Conservation (phyloP, 257 asterid genomes). For the Jacaranda copaia region DNA sequence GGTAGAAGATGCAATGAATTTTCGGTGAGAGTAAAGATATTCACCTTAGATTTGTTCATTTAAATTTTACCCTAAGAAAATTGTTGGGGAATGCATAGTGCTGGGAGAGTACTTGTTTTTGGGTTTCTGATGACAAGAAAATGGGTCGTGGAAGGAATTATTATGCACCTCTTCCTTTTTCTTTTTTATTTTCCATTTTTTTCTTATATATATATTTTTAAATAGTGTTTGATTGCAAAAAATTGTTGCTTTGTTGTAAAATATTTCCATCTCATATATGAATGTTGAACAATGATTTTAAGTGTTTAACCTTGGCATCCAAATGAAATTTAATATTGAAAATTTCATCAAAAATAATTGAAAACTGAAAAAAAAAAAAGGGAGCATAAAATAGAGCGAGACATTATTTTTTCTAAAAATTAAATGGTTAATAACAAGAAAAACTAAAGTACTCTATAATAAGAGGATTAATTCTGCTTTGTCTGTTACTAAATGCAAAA, state of each 20-base stretch:
- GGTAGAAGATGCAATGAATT: not conserved
- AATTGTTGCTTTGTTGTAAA: not conserved
- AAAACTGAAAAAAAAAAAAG: not conserved
- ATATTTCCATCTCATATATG: not conserved
- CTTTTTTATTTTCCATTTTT: too few species aligned
- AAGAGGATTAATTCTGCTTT: not conserved
- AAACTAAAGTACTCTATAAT: not conserved
- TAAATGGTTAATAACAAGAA: not conserved
- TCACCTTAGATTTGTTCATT: constrained; percentile 7
- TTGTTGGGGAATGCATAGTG: not conserved
- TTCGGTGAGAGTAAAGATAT: not conserved
- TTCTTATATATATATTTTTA: not conserved
- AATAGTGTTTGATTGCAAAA: constrained; percentile 3
- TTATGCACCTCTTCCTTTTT: not conserved
- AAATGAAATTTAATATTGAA: not conserved
- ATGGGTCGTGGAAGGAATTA: not conserved
- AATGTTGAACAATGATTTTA: not conserved
- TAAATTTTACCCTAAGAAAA: not conserved
- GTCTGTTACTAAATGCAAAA: constrained; percentile 10
- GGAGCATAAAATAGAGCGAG: not conserved
- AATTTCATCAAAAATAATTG: not conserved
- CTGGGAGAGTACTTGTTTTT: constrained; percentile 8
- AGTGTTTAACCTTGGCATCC: constrained; percentile 8
- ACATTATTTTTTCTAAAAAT: not conserved
- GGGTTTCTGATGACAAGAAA: not conserved